Conservation (phyloP, 2,329 filamentous ascomycete species). For the Ophiobolus disseminans region DNA sequence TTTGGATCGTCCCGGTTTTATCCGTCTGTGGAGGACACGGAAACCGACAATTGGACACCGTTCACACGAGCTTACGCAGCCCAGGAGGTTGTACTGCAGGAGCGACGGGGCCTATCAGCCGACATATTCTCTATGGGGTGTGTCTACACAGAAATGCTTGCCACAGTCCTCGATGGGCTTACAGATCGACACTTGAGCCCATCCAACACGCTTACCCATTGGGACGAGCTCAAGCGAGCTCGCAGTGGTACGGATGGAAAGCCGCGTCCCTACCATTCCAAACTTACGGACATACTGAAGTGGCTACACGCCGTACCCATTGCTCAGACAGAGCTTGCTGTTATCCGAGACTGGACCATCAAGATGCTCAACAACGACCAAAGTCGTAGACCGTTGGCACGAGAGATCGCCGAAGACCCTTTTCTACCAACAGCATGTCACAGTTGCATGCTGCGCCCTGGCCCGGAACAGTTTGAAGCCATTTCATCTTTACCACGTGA, state of each 20-base stretch:
- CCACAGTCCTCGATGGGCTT: conserved; percentile 12
- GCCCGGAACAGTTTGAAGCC: neutral
- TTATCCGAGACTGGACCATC: conserved; percentile 8
- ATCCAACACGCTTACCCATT: neutral
- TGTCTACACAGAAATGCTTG: conserved; percentile 28
- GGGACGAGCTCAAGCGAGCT: neutral
- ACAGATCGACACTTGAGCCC: too few species aligned
- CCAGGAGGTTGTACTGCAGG: conserved; percentile 22
- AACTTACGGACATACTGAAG: neutral
- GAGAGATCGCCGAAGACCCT: conserved; percentile 12
- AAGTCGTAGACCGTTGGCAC: conserved; percentile 7
- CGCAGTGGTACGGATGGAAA: conserved; percentile 3
- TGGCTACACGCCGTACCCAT: conserved; percentile 4
- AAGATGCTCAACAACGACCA: conserved; percentile 9
- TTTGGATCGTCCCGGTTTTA: conserved; percentile 30
- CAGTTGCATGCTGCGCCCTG: conserved; percentile 7
- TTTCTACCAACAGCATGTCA: conserved; percentile 14
- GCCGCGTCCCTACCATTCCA: conserved; percentile 8
- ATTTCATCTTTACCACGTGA: neutral
- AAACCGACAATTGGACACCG: conserved; percentile 20
- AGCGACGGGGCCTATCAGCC: conserved; percentile 17
- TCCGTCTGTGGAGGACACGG: conserved; percentile 16
- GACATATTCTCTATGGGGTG: conserved; percentile 33
- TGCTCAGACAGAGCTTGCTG: conserved; percentile 2
- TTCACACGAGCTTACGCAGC: conserved; percentile 27